phyloP scores from a whole-genome alignment of 164 flowering plant genomes.

The Umbellularia californica region DNA sequence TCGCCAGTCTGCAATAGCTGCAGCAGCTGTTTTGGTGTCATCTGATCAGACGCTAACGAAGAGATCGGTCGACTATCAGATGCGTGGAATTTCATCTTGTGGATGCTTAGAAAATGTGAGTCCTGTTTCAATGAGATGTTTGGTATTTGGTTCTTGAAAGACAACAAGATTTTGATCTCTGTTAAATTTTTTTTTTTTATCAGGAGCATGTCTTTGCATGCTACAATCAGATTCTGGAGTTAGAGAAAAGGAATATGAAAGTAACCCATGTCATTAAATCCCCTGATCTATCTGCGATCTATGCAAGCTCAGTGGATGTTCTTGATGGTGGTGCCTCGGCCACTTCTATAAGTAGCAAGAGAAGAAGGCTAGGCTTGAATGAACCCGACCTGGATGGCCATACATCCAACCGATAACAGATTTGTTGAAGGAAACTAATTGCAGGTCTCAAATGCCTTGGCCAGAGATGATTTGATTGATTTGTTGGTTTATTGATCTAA shows the following conservation, averaged over 20 bases:
- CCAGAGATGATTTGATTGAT: background rate
- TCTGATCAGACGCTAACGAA: constrained; percentile 38
- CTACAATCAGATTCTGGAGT: constrained; percentile 36
- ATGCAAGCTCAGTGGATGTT: constrained; percentile 12
- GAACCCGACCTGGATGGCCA: constrained; percentile 46
- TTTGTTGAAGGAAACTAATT: background rate
- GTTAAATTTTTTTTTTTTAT: constrained; percentile 4
- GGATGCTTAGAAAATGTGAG: constrained; percentile 41
- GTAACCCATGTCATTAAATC: constrained; percentile 19
- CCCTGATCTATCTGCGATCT: constrained; percentile 30
- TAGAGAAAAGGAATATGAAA: constrained; percentile 24
- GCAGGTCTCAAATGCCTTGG: background rate
- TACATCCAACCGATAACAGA: constrained; percentile 30
- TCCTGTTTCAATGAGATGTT: background rate
- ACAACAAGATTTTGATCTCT: constrained; percentile 7
- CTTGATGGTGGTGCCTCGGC: constrained; percentile 26
- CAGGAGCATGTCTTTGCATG: constrained; percentile 54
- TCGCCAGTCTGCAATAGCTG: constrained; percentile 64
- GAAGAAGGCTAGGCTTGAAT: constrained; percentile 31
- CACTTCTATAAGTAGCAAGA: constrained; percentile 26
- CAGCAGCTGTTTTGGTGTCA: constrained; percentile 54
- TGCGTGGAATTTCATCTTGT: constrained; percentile 25
- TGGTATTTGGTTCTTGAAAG: background rate
- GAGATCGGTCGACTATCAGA: constrained; percentile 36
- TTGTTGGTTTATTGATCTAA: constrained; percentile 12